Evolutionary conservation across 2,329 filamentous ascomycete species (phyloP).

Genomic region (Sporothrix phasma): DNA sequence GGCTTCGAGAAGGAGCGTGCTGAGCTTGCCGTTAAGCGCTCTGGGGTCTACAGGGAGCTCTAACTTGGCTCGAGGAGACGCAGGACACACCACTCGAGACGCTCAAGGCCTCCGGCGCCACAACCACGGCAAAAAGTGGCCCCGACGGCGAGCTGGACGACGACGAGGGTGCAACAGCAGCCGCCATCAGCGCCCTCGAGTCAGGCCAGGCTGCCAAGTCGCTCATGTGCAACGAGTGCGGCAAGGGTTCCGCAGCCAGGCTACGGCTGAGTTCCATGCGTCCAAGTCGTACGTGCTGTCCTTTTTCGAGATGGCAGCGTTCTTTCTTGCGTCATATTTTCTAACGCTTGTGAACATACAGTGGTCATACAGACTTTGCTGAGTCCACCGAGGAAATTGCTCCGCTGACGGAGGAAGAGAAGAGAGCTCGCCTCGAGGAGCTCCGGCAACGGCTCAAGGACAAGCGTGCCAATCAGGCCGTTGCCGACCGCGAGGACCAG

Average conservation of each 20-base stretch:
- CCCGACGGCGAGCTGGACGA: conserved; percentile 25
- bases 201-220: conserved; percentile 65
- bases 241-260: conserved; percentile 76
- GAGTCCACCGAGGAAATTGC: conserved; percentile 90
- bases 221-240: conserved; percentile 88
- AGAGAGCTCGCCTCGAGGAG: conserved; percentile 67
- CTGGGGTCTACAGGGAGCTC: conserved; percentile 74
- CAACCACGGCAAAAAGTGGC: conserved; percentile 24
- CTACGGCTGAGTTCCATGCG: conserved; percentile 81
- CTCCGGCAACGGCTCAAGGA: conserved; percentile 60
- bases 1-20: conserved; percentile 77
- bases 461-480: conserved; percentile 59
- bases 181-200: conserved; percentile 51
- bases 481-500: conserved; percentile 68
- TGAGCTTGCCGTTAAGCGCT: conserved; percentile 73
- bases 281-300: conserved; percentile 70
- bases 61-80: conserved; percentile 92
- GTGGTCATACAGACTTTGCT: conserved; percentile 79
- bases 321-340: no score
- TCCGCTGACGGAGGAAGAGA: conserved; percentile 85
- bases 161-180: conserved; percentile 38
- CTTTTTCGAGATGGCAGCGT: no score
- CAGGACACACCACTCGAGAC: conserved; percentile 81
- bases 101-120: conserved; percentile 39
- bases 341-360: conserved; percentile 24